These are phyloP conservation scores for Scutellaria baicalensis DNA, from an alignment of 257 asterid species.

Conservation along the genomic window DNA sequence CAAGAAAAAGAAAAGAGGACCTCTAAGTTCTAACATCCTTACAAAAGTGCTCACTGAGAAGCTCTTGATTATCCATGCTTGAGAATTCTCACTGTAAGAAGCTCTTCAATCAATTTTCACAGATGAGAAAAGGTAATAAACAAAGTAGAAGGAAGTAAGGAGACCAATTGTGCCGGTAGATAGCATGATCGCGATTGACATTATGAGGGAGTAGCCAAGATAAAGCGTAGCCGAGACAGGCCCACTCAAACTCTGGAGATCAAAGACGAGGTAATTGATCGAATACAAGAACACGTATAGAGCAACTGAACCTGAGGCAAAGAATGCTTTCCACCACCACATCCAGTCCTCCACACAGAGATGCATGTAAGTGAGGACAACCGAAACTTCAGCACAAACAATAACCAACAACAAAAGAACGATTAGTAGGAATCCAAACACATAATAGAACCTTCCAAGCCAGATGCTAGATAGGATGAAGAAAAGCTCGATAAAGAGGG, in stretches of 20 bases:
- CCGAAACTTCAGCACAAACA: conserved; percentile 71
- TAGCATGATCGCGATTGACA: conserved; percentile 67
- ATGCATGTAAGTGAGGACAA: conserved; percentile 81
- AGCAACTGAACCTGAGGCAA: conserved; percentile 70
- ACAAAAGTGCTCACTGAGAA: conserved; percentile 13
- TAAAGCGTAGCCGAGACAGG: conserved; percentile 66
- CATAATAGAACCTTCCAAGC: conserved; percentile 77
- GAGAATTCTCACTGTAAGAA: neutral
- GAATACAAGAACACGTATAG: conserved; percentile 67
- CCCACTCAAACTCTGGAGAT: conserved; percentile 76
- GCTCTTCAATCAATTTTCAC: conserved; percentile 59
- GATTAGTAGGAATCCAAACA: conserved; percentile 65
- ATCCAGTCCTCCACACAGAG: conserved; percentile 81
- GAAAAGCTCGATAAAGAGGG: conserved; percentile 80
- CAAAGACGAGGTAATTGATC: conserved; percentile 66
- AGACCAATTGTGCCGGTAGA: conserved; percentile 73
- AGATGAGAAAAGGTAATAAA: conserved; percentile 66
- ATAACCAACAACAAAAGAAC: conserved; percentile 50
- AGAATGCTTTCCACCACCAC: conserved; percentile 98
- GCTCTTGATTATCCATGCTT: neutral
- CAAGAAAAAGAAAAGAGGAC: neutral
- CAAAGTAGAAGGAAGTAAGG: conserved; percentile 64
- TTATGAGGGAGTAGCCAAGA: conserved; percentile 66
- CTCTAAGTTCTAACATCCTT: conserved; percentile 6
- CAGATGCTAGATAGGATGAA: conserved; percentile 76